Evolutionary conservation across 1,139 yeast species (phyloP).

Genomic region (Geotrichum carabidarum): DNA sequence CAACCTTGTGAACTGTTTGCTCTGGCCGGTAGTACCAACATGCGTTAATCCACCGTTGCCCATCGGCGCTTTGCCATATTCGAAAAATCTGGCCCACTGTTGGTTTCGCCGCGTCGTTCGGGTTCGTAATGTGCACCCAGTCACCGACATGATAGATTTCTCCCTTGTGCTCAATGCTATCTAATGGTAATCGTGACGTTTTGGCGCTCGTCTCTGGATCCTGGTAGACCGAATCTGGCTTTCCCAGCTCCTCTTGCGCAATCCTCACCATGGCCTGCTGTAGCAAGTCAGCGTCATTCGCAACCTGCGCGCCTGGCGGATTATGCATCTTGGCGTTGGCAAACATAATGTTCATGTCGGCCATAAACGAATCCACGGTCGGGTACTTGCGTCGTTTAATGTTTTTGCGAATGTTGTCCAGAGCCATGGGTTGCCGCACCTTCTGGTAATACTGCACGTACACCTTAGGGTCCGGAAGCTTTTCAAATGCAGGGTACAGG

Average conservation of each 20-base stretch:
- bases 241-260: constrained; percentile 66
- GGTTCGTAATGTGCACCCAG: constrained; percentile 85
- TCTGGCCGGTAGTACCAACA: constrained; percentile 98
- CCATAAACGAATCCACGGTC: constrained; percentile 67
- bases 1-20: constrained; percentile 91
- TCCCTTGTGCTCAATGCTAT: constrained; percentile 65
- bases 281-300: constrained; percentile 55
- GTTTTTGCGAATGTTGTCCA: constrained; percentile 75
- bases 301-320: constrained; percentile 53
- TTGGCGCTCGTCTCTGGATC: constrained; percentile 49
- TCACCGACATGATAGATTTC: constrained; percentile 81
- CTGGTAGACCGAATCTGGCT: constrained; percentile 76
- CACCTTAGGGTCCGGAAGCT: constrained; percentile 66
- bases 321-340: constrained; percentile 66
- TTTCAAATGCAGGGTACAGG: constrained; percentile 64
- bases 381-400: constrained; percentile 81
- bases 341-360: constrained; percentile 71
- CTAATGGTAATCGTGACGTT: constrained; percentile 71
- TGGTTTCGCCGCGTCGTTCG: constrained; percentile 83
- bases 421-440: constrained; percentile 66
- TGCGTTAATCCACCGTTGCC: constrained; percentile 81
- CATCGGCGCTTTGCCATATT: constrained; percentile 80
- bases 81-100: constrained; percentile 91
- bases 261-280: constrained; percentile 58
- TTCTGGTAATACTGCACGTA: constrained; percentile 64